Evolutionary conservation across 2,329 filamentous ascomycete species (phyloP), one percentile per base, ranked within the genome.

Genomic region (Beauveria varroae): DNA sequence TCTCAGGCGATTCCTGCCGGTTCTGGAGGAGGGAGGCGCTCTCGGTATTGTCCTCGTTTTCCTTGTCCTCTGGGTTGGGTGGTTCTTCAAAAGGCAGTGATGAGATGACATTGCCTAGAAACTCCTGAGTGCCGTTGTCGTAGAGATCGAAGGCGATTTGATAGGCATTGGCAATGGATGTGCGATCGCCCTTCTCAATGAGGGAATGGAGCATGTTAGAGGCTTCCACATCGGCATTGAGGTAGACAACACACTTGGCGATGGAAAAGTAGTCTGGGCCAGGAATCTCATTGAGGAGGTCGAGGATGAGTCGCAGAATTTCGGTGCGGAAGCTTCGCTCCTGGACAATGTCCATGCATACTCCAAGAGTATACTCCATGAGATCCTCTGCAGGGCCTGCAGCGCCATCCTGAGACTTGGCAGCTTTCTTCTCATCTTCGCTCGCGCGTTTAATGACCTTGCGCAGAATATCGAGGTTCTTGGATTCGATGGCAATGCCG

Each of bases 141-240:
- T 97, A 98, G 6, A 99, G 82, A 70, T 99, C 95, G 70, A 99
- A 99, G 1, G 93, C 95, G 62, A 99, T 96, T 73, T 99, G 95
- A 74, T 98, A 99, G 20, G 95, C 95, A 55, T 91, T 88, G 22
- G 93, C 90, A 18, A 91, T 84, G 0, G 91, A 92, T 63, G 86
- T 86, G 56, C 86, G 81, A 67, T 96, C 90, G 6, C 86, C 90
- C 65, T 89, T 89, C 64, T 89, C 82, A 10, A 98, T 87, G 24
- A 99, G 82, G 67, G 91, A 87, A 57, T 84, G 84, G 47, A 99
- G 84, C 76, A 99, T 93, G 64, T 85, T 85, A 10, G 92, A 93
- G 0, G 95, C 95, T 79, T 97, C 89, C 54, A 90, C 88, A 70
- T 97, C 89, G 67, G 96, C 90, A 72, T 96, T 89, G 20, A 99